Evolutionary conservation across 106 monocot genomes (phyloP).

Genomic region (Ottelia alismoides): DNA sequence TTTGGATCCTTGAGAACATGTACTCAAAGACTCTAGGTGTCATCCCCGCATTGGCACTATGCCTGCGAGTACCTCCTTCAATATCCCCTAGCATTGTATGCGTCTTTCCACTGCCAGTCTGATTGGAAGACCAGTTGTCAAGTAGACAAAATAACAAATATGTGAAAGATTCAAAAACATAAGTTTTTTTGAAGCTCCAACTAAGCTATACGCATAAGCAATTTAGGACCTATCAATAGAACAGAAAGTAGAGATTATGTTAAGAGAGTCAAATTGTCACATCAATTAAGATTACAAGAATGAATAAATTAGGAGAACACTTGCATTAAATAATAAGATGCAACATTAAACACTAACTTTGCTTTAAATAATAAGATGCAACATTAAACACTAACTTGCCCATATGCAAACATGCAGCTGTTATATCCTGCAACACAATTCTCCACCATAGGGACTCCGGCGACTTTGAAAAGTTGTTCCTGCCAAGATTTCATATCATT

Average conservation of each 20-base stretch:
- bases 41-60: slow-evolving; percentile 82
- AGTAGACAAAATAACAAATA: not conserved
- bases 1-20: slow-evolving; percentile 86
- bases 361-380: not conserved
- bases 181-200: not conserved
- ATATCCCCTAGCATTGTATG: slow-evolving; percentile 96
- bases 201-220: not conserved
- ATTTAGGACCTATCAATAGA: too few relatives aligned
- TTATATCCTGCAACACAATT: slow-evolving; percentile 92
- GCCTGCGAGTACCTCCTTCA: slow-evolving; percentile 67
- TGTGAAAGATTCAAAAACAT: too few relatives aligned
- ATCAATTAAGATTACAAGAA: not conserved
- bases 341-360: too few relatives aligned
- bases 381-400: slow-evolving; percentile 42
- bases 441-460: slow-evolving; percentile 94
- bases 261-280: not conserved
- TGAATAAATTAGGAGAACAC: not conserved
- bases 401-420: slow-evolving; percentile 98
- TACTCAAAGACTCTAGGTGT: slow-evolving; percentile 93
- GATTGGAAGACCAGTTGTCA: slow-evolving; percentile 3
- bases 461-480: slow-evolving; percentile 84
- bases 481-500: slow-evolving; percentile 7
- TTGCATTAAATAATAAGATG: too few relatives aligned
- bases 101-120: slow-evolving; percentile 99
- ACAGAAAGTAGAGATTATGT: not conserved